A percentile compares a stretch with the other conserved stretches of the same genome.
Evolutionary conservation across 352 stramenopile genomes (phyloP).

Genomic region (Pythium biforme): DNA sequence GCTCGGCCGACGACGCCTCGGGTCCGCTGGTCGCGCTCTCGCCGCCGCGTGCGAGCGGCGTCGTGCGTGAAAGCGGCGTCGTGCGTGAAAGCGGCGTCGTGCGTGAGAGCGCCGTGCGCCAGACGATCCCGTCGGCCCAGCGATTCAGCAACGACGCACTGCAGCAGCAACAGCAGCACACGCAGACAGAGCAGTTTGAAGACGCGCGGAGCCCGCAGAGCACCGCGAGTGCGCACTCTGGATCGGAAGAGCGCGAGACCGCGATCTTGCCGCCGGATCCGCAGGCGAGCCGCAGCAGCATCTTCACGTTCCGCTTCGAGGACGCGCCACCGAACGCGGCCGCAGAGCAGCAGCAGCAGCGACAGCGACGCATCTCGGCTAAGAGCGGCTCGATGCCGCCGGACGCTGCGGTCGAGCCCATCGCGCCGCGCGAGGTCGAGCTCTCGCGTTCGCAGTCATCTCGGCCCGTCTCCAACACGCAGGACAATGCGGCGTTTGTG

Average conservation of each 20-base stretch:
- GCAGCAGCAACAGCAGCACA: too few species aligned
- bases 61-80: background rate
- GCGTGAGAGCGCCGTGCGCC: background rate
- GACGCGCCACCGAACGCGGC: background rate
- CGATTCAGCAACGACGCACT: slow-evolving; percentile 3
- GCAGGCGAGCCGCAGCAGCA: slow-evolving; percentile 14
- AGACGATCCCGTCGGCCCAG: slow-evolving; percentile 9
- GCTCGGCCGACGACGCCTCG: background rate
- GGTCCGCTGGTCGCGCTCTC: background rate
- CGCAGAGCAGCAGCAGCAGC: background rate
- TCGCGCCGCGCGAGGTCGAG: background rate
- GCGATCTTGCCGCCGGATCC: slow-evolving; percentile 20
- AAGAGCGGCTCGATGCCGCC: slow-evolving; percentile 19
- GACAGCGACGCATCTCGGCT: slow-evolving; percentile 7
- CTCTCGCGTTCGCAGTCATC: slow-evolving; percentile 8
- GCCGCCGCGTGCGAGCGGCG: background rate
- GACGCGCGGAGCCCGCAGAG: slow-evolving; percentile 6
- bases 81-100: background rate
- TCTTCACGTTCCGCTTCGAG: slow-evolving; percentile 21
- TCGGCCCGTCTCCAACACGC: background rate
- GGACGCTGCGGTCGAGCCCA: slow-evolving; percentile 8
- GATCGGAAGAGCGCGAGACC: slow-evolving; percentile 9
- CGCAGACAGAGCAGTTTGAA: slow-evolving; percentile 9
- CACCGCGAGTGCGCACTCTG: background rate
- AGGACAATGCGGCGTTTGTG: background rate